Conservation (phyloP, 2,329 filamentous ascomycete species). For the Rosellinia necatrix region DNA sequence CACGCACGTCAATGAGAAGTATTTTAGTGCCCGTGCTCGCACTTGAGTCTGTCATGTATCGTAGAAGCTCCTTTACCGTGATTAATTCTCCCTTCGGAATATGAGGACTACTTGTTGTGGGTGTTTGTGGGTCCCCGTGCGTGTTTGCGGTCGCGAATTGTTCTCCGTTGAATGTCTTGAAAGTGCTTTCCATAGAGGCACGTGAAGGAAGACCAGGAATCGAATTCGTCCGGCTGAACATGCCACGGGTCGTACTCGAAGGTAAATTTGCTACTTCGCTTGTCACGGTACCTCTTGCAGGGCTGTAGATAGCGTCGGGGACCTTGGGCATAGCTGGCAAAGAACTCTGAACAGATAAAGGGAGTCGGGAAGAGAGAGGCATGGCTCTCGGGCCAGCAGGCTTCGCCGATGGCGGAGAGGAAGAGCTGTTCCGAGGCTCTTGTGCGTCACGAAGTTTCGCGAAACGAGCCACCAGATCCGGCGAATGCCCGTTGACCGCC, state of each 20-base stretch:
- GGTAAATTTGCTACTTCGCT: slow-evolving; percentile 68
- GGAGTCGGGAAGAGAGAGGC: slow-evolving; percentile 50
- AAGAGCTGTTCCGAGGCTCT: slow-evolving; percentile 41
- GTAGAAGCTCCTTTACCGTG: slow-evolving; percentile 70
- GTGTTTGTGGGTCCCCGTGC: slow-evolving; percentile 38
- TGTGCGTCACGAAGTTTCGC: slow-evolving; percentile 56
- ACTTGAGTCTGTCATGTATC: slow-evolving; percentile 64
- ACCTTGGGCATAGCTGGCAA: slow-evolving; percentile 67
- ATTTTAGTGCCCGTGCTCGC: slow-evolving; percentile 62
- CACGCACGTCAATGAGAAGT: slow-evolving; percentile 83
- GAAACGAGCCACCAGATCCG: slow-evolving; percentile 62
- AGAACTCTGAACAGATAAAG: slow-evolving; percentile 55
- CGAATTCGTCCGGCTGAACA: slow-evolving; percentile 65
- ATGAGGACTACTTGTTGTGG: slow-evolving; percentile 50
- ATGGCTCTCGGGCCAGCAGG: slow-evolving; percentile 53
- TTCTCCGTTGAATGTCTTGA: slow-evolving; percentile 39
- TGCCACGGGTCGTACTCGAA: slow-evolving; percentile 65
- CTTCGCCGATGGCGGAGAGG: slow-evolving; percentile 53
- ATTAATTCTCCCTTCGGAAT: slow-evolving; percentile 63
- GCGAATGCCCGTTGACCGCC: slow-evolving; percentile 42
- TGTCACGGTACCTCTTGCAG: slow-evolving; percentile 72
- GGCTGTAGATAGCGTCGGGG: slow-evolving; percentile 77
- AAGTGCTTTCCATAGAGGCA: slow-evolving; percentile 37
- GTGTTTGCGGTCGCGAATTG: slow-evolving; percentile 43
- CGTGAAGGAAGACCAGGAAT: slow-evolving; percentile 36